Conservation (phyloP, 495 filamentous ascomycete species). For the Lentithecium fluviatile region DNA sequence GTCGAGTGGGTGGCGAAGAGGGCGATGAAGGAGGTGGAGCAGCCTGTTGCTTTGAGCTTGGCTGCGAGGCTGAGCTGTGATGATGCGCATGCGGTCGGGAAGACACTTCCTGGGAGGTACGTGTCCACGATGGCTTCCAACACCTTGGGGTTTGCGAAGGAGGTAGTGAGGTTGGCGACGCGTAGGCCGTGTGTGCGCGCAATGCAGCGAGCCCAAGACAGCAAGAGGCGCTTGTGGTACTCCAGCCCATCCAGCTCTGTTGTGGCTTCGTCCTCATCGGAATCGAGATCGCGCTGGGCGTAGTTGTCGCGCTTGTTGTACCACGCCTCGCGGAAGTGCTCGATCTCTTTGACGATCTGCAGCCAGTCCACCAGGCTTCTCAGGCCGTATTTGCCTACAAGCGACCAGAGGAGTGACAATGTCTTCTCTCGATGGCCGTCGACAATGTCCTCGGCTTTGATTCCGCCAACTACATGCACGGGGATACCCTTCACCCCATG, state of each 20-base stretch:
- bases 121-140: constrained; percentile 61
- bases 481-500: constrained; percentile 43
- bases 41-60: constrained; percentile 41
- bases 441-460: constrained; percentile 62
- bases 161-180: constrained; percentile 59
- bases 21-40: constrained; percentile 41
- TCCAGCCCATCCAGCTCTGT: constrained; percentile 36
- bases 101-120: constrained; percentile 46
- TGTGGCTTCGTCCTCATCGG: constrained; percentile 23
- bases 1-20: constrained; percentile 34
- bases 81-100: not conserved
- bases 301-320: constrained; percentile 34
- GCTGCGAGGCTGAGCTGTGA: constrained; percentile 22
- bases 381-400: constrained; percentile 59
- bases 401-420: constrained; percentile 59
- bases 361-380: constrained; percentile 55
- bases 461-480: constrained; percentile 39
- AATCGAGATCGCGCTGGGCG: constrained; percentile 18
- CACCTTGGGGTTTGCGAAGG: constrained; percentile 57
- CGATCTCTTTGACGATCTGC: constrained; percentile 54
- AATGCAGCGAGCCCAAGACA: constrained; percentile 55
- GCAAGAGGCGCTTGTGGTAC: constrained; percentile 48
- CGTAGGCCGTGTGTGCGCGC: constrained; percentile 49
- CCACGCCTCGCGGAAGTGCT: constrained; percentile 30
- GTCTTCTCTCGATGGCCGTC: constrained; percentile 69